A percentile compares a stretch with the other conserved stretches of the same genome.
Conservation (phyloP, 2,329 filamentous ascomycete genomes). For the Cytospora paraplurivora region DNA sequence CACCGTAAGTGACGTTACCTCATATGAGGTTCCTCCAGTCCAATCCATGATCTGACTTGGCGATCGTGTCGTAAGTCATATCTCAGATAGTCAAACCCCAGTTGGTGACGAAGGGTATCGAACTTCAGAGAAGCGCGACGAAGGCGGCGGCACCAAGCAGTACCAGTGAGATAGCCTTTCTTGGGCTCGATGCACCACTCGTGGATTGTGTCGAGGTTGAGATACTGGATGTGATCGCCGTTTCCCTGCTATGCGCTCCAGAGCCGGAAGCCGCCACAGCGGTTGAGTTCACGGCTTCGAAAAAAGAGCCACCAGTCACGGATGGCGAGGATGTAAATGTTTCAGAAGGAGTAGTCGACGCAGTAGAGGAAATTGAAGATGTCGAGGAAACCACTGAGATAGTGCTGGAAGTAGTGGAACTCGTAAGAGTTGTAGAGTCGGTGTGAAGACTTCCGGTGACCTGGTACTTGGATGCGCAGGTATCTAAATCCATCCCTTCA, state of each 20-base stretch:
- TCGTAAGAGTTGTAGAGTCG: conserved; percentile 44
- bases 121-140: conserved; percentile 34
- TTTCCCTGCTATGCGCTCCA: background rate
- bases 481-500: conserved; percentile 52
- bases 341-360: background rate
- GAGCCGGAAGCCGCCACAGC: conserved; percentile 17
- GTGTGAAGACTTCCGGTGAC: conserved; percentile 53
- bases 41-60: conserved; percentile 3
- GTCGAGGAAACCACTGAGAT: conserved; percentile 30
- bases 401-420: conserved; percentile 37
- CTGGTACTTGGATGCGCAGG: conserved; percentile 55
- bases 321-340: conserved; percentile 26
- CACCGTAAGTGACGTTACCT: background rate
- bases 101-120: background rate
- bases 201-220: conserved; percentile 31
- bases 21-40: background rate
- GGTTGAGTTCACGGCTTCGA: conserved; percentile 28
- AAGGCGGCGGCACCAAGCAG: conserved; percentile 35
- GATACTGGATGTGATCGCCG: conserved; percentile 16
- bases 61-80: conserved; percentile 6
- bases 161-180: conserved; percentile 37
- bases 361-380: too few species aligned
- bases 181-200: conserved; percentile 36
- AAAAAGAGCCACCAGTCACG: conserved; percentile 26
- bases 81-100: background rate